phyloP scores from a whole-genome alignment of 2,329 filamentous ascomycete species.

The Fusarium scirpi region DNA sequence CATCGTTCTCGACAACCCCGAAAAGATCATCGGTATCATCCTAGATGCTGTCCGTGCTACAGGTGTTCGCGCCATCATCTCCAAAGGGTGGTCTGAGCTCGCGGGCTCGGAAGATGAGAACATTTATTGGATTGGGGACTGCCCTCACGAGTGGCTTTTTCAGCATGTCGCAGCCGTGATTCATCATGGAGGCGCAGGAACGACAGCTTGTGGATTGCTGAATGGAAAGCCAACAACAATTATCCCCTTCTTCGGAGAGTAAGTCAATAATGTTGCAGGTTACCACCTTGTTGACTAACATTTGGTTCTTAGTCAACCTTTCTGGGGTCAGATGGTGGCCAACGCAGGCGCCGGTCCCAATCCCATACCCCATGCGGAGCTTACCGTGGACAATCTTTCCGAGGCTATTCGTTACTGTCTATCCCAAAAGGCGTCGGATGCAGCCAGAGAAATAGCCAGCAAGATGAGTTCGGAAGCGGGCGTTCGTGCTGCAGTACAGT shows the following conservation, averaged over 20 bases:
- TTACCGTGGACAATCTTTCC: neutral
- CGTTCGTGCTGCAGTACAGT: neutral
- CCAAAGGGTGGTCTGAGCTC: neutral
- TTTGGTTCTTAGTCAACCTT: neutral
- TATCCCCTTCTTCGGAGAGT: neutral
- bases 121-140: neutral
- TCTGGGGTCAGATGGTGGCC: neutral
- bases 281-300: neutral
- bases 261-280: neutral
- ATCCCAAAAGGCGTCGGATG: neutral
- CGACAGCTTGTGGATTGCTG: fast-evolving
- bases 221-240: neutral
- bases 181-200: neutral
- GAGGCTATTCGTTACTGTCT: neutral
- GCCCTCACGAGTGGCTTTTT: neutral
- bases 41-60: neutral
- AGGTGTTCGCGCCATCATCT: neutral
- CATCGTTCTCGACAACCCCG: neutral
- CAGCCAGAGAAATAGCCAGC: neutral
- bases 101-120: neutral
- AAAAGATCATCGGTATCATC: neutral
- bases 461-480: neutral
- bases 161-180: neutral
- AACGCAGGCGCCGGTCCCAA: neutral
- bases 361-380: neutral